Evolutionary conservation across 2,329 filamentous ascomycete genomes (phyloP).

Genomic region (Sarocladium oryzae): DNA sequence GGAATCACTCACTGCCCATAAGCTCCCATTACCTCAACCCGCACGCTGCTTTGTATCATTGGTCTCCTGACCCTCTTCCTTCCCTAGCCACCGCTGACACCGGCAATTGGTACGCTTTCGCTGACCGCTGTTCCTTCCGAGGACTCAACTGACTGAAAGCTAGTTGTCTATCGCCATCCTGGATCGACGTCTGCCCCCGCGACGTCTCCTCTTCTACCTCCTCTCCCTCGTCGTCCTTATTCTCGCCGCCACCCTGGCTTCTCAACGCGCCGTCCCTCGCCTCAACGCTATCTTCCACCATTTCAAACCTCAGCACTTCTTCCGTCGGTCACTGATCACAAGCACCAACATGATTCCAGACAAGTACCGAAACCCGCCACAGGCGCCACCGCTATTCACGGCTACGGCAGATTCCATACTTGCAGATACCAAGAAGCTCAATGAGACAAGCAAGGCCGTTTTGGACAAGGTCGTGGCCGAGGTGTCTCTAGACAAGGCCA

Average conservation of each 20-base stretch:
- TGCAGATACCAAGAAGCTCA: conserved; percentile 59
- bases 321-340: conserved; percentile 28
- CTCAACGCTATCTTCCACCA: conserved; percentile 52
- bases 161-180: conserved; percentile 1
- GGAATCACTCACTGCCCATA: neutral
- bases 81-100: neutral
- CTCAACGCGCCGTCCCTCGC: conserved; percentile 51
- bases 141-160: neutral
- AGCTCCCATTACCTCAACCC: neutral
- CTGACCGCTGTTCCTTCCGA: neutral
- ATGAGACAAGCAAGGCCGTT: conserved; percentile 54
- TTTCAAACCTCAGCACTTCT: conserved; percentile 33
- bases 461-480: conserved; percentile 62
- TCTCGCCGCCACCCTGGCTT: conserved; percentile 60
- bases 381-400: conserved; percentile 71
- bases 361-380: conserved; percentile 67
- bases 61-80: neutral
- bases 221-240: conserved; percentile 50
- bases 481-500: conserved; percentile 45
- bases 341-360: conserved; percentile 58
- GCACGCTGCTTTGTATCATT: neutral
- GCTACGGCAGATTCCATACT: conserved; percentile 65
- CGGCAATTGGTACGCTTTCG: neutral
- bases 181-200: conserved; percentile 17
- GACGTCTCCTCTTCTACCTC: conserved; percentile 31